Evolutionary conservation across 805 yeast genomes (phyloP).

Genomic region (Candida golubevii): DNA sequence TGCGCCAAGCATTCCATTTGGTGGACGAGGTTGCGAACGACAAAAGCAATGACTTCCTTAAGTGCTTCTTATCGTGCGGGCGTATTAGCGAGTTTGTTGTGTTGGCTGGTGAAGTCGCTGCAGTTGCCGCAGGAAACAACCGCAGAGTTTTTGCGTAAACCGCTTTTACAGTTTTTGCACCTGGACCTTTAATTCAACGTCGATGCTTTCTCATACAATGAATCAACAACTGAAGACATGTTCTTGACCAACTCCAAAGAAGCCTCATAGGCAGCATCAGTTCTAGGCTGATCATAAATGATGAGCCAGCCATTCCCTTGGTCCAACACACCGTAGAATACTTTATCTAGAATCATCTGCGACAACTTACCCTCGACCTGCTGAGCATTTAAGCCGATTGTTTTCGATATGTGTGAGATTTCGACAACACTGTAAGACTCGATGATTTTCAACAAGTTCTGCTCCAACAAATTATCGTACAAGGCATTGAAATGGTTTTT

Average conservation of each 20-base stretch:
- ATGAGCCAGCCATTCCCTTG: slow-evolving; percentile 98
- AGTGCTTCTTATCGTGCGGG: slow-evolving; percentile 55
- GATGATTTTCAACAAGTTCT: slow-evolving; percentile 87
- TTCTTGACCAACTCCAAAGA: slow-evolving; percentile 83
- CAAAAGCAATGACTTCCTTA: slow-evolving; percentile 50
- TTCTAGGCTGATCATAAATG: slow-evolving; percentile 82
- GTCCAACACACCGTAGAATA: slow-evolving; percentile 93
- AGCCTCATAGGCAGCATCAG: slow-evolving; percentile 84
- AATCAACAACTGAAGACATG: slow-evolving; percentile 83
- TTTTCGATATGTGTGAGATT: slow-evolving; percentile 77
- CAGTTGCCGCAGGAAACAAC: slow-evolving; percentile 45
- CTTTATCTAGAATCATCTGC: slow-evolving; percentile 94
- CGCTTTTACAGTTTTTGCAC: neutral
- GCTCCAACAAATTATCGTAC: slow-evolving; percentile 89
- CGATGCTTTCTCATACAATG: slow-evolving; percentile 90
- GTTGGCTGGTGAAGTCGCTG: slow-evolving; percentile 54
- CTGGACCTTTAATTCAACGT: slow-evolving; percentile 51
- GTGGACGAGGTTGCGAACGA: slow-evolving; percentile 68
- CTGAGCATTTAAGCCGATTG: slow-evolving; percentile 80
- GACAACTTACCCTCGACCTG: slow-evolving; percentile 92
- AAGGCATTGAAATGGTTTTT: slow-evolving; percentile 89
- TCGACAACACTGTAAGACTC: slow-evolving; percentile 98
- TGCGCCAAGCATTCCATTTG: slow-evolving; percentile 54
- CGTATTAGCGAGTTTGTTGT: slow-evolving; percentile 50
- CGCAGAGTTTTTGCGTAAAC: slow-evolving; percentile 24